Conservation (phyloP, 1,284 basidiomycete genomes). For the Chiua sp. region DNA sequence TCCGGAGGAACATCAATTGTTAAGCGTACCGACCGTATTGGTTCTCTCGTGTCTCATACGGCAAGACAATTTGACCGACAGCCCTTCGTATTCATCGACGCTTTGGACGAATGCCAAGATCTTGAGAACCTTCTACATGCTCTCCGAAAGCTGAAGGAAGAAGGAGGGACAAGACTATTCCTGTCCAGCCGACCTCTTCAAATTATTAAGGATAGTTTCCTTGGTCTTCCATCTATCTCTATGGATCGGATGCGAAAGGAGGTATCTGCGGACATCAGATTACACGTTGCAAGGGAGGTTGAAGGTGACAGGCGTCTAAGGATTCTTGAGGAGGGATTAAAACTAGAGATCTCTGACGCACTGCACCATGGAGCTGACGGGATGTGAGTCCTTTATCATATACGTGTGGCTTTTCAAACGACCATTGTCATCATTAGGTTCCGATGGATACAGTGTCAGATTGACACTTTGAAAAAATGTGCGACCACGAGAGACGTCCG, state of each 20-base stretch:
- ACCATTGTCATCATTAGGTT: neutral
- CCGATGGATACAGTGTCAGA: neutral
- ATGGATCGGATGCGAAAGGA: neutral
- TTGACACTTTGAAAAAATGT: neutral
- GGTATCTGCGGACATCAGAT: neutral
- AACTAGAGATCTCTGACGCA: neutral
- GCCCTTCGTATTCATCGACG: neutral
- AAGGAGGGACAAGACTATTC: neutral
- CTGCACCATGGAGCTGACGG: neutral
- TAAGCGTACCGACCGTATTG: neutral
- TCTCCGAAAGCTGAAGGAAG: neutral
- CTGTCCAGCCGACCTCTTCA: neutral
- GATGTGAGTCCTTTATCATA: neutral
- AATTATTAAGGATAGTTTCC: neutral
- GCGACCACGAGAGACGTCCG: neutral
- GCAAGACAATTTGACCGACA: neutral
- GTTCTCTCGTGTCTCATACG: neutral
- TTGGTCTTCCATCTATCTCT: neutral
- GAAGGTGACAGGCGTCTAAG: neutral
- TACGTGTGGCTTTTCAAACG: too few relatives aligned
- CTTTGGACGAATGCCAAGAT: neutral
- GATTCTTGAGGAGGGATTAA: neutral
- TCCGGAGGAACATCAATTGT: neutral
- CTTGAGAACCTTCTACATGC: neutral
- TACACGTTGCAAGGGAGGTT: neutral